Base-by-base conservation (phyloP, 2,329 filamentous ascomycete species). In the Botryosphaeria dothidea region DNA sequence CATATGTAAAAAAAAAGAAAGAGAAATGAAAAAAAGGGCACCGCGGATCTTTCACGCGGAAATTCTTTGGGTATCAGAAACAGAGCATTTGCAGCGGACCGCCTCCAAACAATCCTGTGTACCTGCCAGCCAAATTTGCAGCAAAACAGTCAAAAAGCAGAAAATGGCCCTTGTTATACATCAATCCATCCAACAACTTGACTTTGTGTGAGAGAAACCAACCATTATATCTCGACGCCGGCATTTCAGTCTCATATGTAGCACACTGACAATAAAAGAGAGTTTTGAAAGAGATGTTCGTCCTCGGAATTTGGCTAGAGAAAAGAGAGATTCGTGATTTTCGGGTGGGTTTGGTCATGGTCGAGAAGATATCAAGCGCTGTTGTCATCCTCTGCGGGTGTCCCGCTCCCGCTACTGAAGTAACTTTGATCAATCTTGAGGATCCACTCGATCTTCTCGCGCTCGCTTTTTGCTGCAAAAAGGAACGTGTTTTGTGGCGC, bases 381-480 rank as follows among this genome's bases (percentile, higher is more conserved):
- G 56, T 71, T 67, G 51, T 73, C 69, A 21, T 75, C 75, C 69
- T 73, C 72, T 66, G 67, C 62, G 29, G 62, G 62, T 15, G 62
- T 67, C 15, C 60, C 60, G 31, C 68, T 67, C 45, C 67, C 67
- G 62, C 70, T 72, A 23, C 70, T 75, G 71, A 88, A 87, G 75
- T 85, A 89, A 69, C 90, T 92, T 82, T 97, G 91, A 78, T 99
- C 95, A 71, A 99, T 92, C 73, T 91, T 90, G 77, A 96, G 86
- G 71, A 99, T 97, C 95, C 95, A 99, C 76, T 98, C 95, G 71
- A 93, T 90, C 83, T 97, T 97, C 77, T 97, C 93, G 56, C 89
- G 86, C 80, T 97, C 94, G 71, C 88, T 94, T 66, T 93, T 85
- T 25, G 93, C 92, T 15, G 93, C 92, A 77, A 99, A 98, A 45